These are phyloP conservation scores for Stipa capillata DNA, from an alignment of 176 grass and related monocot genomes.

Conservation along the genomic window DNA sequence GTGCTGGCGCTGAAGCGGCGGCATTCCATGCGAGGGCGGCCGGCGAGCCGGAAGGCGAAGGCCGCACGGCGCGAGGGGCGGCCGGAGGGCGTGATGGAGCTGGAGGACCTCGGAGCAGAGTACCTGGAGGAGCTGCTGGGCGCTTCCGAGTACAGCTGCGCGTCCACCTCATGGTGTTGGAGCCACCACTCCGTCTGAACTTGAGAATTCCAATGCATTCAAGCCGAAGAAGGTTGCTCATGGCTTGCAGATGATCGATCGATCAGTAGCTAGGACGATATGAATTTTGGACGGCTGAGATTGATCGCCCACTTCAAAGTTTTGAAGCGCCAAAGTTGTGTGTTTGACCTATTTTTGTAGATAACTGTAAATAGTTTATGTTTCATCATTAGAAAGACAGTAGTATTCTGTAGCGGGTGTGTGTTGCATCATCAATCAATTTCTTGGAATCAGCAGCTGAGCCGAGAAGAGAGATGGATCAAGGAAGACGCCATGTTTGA, in stretches of 20 bases:
- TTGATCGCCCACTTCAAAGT: neutral
- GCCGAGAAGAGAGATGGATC: too few species aligned
- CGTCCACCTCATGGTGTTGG: neutral
- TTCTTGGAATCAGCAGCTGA: too few species aligned
- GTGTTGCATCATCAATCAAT: too few species aligned
- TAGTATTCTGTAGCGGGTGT: too few species aligned
- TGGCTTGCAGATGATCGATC: neutral
- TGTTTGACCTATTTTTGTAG: neutral
- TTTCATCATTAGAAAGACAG: too few species aligned
- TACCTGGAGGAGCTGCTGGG: neutral
- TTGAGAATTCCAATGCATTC: neutral
- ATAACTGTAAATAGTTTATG: too few species aligned
- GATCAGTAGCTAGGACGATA: neutral
- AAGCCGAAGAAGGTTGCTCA: neutral
- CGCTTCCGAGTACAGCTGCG: neutral
- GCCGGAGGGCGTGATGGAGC: neutral
- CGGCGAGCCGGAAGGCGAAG: neutral
- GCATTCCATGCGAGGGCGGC: neutral
- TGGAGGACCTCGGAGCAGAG: neutral
- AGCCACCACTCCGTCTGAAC: neutral
- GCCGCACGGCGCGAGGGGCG: too few species aligned
- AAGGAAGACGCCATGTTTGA: too few species aligned
- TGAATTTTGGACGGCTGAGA: too few species aligned
- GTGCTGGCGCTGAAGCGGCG: constrained; percentile 18
- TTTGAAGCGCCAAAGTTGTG: neutral